phyloP scores from a whole-genome alignment of 352 stramenopile species.

The Aphanomyces invadans region DNA sequence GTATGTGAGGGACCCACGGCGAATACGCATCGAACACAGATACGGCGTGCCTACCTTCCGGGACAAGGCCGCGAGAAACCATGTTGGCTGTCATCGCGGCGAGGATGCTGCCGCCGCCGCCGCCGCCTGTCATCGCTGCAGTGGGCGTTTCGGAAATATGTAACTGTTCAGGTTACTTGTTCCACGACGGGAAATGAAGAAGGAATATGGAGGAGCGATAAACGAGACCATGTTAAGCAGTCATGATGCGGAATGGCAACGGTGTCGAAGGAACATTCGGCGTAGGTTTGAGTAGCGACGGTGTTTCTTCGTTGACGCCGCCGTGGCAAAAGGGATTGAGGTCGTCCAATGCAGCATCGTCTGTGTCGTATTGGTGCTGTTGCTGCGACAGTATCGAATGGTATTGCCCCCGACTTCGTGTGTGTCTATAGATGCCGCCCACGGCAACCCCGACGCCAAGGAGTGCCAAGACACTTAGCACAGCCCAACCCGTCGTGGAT shows the following conservation, averaged over 20 bases:
- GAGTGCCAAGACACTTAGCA: neutral
- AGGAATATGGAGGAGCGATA: too few relatives aligned
- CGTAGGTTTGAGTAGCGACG: neutral
- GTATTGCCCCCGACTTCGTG: neutral
- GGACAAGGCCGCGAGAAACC: slow-evolving; percentile 4
- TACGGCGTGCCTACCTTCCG: neutral
- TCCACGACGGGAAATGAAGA: too few relatives aligned
- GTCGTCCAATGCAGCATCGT: slow-evolving; percentile 35
- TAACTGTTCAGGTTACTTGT: too few relatives aligned
- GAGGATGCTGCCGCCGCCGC: neutral
- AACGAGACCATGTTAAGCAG: too few relatives aligned
- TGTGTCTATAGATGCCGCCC: neutral
- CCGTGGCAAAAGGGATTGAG: slow-evolving; percentile 67
- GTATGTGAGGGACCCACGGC: neutral
- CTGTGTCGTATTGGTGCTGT: slow-evolving; percentile 33
- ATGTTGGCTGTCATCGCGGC: neutral
- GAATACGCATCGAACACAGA: neutral
- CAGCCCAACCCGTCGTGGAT: neutral
- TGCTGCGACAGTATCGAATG: slow-evolving; percentile 25
- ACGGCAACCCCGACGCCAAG: neutral
- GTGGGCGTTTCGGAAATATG: too few relatives aligned
- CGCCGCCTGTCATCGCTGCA: neutral
- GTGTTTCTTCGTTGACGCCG: slow-evolving; percentile 7
- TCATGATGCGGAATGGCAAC: neutral
- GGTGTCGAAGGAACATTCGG: neutral